These are phyloP conservation scores for Penicillium sp. DNA, from an alignment of 2,329 filamentous ascomycete genomes.

Conservation along the genomic window DNA sequence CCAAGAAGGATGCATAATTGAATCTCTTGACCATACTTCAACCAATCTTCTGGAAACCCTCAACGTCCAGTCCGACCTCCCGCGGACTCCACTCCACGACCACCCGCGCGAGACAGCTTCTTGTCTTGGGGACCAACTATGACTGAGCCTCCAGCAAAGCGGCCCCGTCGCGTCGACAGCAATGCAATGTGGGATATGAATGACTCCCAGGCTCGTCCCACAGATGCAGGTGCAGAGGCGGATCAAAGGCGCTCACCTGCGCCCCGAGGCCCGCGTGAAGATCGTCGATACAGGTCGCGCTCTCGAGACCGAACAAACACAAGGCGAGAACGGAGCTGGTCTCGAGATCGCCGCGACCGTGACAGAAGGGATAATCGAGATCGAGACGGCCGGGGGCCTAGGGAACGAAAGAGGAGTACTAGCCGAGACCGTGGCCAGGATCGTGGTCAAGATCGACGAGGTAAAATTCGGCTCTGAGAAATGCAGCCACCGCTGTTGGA, in stretches of 20 bases:
- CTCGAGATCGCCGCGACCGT: slow-evolving; percentile 42
- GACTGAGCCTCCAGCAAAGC: slow-evolving; percentile 56
- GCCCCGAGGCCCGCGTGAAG: slow-evolving; percentile 36
- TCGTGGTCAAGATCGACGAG: slow-evolving; percentile 40
- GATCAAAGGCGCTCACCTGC: slow-evolving; percentile 39
- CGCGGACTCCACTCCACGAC: neutral
- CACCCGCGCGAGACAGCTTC: slow-evolving; percentile 9
- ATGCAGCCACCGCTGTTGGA: neutral
- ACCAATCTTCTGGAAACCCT: neutral
- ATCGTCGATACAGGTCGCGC: slow-evolving; percentile 42
- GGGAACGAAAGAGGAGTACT: slow-evolving; percentile 42
- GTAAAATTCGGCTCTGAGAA: slow-evolving; percentile 27
- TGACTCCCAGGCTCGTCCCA: slow-evolving; percentile 30
- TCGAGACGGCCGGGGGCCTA: slow-evolving; percentile 38
- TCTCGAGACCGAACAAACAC: slow-evolving; percentile 42
- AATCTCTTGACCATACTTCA: neutral
- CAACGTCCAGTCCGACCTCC: neutral
- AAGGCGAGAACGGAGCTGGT: slow-evolving; percentile 46
- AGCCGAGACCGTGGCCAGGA: slow-evolving; percentile 41
- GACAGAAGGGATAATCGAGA: slow-evolving; percentile 34
- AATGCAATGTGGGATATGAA: slow-evolving; percentile 61
- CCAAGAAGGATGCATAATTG: neutral
- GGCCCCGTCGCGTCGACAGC: slow-evolving; percentile 56
- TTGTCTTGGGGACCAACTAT: slow-evolving; percentile 36
- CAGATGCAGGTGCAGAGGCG: slow-evolving; percentile 36